These are phyloP conservation scores for Pseudogymnoascus sp. DNA, from an alignment of 2,329 filamentous ascomycete genomes.

Conservation along the genomic window DNA sequence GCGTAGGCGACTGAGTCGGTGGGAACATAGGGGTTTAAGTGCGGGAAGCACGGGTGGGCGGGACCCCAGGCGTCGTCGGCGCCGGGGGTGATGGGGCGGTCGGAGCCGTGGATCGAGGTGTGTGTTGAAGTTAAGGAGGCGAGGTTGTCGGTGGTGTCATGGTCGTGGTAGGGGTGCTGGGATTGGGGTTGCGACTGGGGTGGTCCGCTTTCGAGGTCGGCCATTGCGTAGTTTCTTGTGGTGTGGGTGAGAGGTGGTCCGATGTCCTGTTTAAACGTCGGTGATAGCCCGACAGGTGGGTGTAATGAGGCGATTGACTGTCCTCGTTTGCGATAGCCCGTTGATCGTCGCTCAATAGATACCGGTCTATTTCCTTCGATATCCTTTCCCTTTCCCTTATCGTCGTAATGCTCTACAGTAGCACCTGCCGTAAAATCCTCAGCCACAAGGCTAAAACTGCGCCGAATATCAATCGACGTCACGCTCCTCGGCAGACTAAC, in stretches of 20 bases:
- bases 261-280: not conserved
- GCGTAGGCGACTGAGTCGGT: slow-evolving; percentile 63
- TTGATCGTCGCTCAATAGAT: not conserved
- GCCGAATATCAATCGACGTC: slow-evolving; percentile 22
- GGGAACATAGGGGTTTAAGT: slow-evolving; percentile 85
- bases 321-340: slow-evolving; percentile 9
- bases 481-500: slow-evolving; percentile 26
- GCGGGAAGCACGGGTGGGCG: slow-evolving; percentile 87
- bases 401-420: slow-evolving; percentile 5
- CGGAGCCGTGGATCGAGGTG: slow-evolving; percentile 26
- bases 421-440: not conserved
- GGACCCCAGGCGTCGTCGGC: slow-evolving; percentile 81
- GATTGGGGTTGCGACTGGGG: slow-evolving; percentile 13
- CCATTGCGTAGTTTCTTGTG: slow-evolving; percentile 10
- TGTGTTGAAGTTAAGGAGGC: slow-evolving; percentile 26
- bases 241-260: slow-evolving; percentile 17
- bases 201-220: slow-evolving; percentile 26
- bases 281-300: not conserved
- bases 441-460: slow-evolving; percentile 15
- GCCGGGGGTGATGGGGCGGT: slow-evolving; percentile 42
- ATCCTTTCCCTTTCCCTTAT: slow-evolving; percentile 25
- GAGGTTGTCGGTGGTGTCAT: slow-evolving; percentile 22
- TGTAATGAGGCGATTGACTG: not conserved
- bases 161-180: slow-evolving; percentile 18
- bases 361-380: slow-evolving; percentile 10